Evolutionary conservation across 805 yeast species (phyloP).

Genomic region (Candida stauntonica): DNA sequence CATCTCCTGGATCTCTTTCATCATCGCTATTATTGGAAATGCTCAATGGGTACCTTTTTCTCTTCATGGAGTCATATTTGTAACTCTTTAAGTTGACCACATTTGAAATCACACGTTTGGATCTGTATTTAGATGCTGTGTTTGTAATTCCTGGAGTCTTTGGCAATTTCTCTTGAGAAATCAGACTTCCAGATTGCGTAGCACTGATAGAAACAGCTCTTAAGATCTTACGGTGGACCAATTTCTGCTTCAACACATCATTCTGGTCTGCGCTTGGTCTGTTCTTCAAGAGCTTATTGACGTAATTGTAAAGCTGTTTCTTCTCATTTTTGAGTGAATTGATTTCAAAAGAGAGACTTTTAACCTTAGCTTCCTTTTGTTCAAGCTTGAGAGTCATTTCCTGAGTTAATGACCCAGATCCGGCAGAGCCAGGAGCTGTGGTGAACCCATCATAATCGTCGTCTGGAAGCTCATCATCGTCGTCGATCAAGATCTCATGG

Average conservation of each 20-base stretch:
- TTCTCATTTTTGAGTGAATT: slow-evolving; percentile 24
- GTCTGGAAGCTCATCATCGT: not conserved
- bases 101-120: slow-evolving; percentile 16
- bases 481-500: slow-evolving; percentile 3
- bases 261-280: slow-evolving; percentile 17
- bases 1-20: slow-evolving; percentile 2
- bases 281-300: slow-evolving; percentile 23
- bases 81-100: slow-evolving; percentile 15
- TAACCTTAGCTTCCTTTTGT: slow-evolving; percentile 10
- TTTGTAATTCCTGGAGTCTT: not conserved
- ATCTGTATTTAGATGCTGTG: not conserved
- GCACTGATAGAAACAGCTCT: slow-evolving; percentile 19
- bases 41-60: not conserved
- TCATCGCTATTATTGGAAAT: slow-evolving; percentile 11
- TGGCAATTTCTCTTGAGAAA: no score
- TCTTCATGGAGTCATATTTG: not conserved
- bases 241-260: slow-evolving; percentile 22
- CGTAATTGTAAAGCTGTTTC: slow-evolving; percentile 22
- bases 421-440: not conserved
- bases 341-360: slow-evolving; percentile 18
- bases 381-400: slow-evolving; percentile 13
- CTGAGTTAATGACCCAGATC: slow-evolving; percentile 1
- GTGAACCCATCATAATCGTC: not conserved
- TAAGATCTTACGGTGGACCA: slow-evolving; percentile 24
- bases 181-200: no score